phyloP scores from a whole-genome alignment of 2,329 filamentous ascomycete species.

The Chrysosporium queenslandicum region DNA sequence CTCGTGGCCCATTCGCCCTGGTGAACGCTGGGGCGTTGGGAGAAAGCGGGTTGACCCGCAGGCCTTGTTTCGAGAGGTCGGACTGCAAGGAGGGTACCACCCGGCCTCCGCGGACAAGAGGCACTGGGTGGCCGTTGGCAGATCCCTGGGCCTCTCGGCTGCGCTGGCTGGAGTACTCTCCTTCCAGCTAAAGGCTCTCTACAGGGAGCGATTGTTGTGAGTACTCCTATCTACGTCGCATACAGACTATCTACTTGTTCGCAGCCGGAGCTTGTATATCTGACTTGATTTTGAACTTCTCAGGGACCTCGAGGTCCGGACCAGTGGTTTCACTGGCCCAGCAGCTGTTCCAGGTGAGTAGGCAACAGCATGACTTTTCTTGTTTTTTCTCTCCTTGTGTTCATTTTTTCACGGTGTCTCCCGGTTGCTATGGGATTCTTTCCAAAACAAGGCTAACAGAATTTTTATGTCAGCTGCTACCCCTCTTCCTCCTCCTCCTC shows the following conservation, averaged over 20 bases:
- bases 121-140: constrained; percentile 13
- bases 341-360: neutral
- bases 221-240: constrained; percentile 5
- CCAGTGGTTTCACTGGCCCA: neutral
- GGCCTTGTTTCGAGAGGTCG: constrained; percentile 12
- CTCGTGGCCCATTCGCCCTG: neutral
- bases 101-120: constrained; percentile 12
- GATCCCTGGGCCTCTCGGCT: neutral
- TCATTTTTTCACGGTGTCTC: constrained; percentile 1
- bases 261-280: neutral
- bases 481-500: neutral
- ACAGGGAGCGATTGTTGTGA: constrained; percentile 16
- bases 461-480: constrained; percentile 4
- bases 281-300: neutral
- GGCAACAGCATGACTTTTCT: neutral
- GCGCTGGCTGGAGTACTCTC: constrained; percentile 13
- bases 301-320: constrained; percentile 2
- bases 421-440: neutral
- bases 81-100: constrained; percentile 11
- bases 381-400: neutral
- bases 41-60: constrained; percentile 13
- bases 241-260: neutral
- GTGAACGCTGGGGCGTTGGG: neutral
- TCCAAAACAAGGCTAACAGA: constrained; percentile 3
- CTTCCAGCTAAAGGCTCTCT: constrained; percentile 12